Conservation (phyloP, 768 basidiomycete species). For the Mycena maculata region DNA sequence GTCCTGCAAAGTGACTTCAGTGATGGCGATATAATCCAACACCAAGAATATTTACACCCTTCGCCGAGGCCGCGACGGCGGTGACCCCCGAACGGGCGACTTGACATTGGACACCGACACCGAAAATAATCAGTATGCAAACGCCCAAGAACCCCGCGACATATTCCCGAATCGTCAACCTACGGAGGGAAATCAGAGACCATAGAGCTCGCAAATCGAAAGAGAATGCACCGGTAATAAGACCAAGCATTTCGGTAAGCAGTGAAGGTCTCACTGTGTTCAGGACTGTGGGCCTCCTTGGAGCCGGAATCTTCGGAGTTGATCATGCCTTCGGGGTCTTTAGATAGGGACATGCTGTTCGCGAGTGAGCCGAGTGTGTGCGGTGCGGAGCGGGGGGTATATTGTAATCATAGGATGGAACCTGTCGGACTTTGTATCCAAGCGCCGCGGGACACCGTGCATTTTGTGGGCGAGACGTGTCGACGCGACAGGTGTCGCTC, state of each 20-base stretch:
- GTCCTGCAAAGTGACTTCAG: background rate
- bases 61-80: constrained; percentile 57
- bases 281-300: constrained; percentile 16
- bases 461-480: too few relatives aligned
- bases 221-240: constrained; percentile 59
- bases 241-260: constrained; percentile 65
- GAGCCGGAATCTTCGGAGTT: constrained; percentile 3
- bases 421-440: too few relatives aligned
- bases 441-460: too few relatives aligned
- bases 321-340: constrained; percentile 20
- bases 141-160: constrained; percentile 70
- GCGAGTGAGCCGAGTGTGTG: too few relatives aligned
- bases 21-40: background rate
- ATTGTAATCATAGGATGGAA: too few relatives aligned
- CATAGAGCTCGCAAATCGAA: background rate
- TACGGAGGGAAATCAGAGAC: too few relatives aligned
- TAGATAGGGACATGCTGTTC: constrained; percentile 29
- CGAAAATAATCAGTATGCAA: constrained; percentile 69
- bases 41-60: constrained; percentile 61
- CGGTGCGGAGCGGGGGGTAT: too few relatives aligned
- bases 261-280: constrained; percentile 44
- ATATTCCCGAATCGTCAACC: constrained; percentile 64
- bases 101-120: constrained; percentile 68
- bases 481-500: too few relatives aligned
- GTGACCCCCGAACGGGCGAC: constrained; percentile 60